Evolutionary conservation across 73 alveolate genomes (phyloP), one percentile per base, ranked within the genome.

Genomic region (Paramecium caudatum): DNA sequence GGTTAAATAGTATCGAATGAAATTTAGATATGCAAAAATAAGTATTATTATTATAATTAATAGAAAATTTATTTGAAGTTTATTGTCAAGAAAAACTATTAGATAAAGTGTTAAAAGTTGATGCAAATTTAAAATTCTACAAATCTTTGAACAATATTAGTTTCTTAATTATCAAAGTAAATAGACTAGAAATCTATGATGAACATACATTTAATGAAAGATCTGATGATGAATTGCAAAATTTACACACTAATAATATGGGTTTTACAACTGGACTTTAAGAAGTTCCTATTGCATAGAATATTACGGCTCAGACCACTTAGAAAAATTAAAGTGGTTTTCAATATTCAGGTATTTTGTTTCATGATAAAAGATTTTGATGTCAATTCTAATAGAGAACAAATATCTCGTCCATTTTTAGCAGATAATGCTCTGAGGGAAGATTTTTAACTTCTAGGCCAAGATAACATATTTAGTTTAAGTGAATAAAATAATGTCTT

Each of bases 181-280:
- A 55, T 55, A 37, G 80, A 8, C 30, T 55, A 23, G 80, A 55
- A 55, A 17, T 55, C n/a, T 55, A 55, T 55, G 80, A 55, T 55
- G 80, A 55, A 8, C 23, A 23, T 25, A 55, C 80, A 55, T 27
- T 27, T 55, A 55, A n/a, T 50, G 80, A 55, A 2, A 55, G 30
- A 55, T 23, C 23, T 2, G 80, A 55, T 0, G n/a, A 27, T 23
- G 36, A 23, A 55, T 55, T 55, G 4, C 0, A 5, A 9, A 55
- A 55, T n/a, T n/a, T n/a, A n/a, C n/a, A n/a, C n/a, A n/a, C n/a
- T n/a, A n/a, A n/a, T n/a, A n/a, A n/a, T n/a, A n/a, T n/a, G n/a
- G n/a, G n/a, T n/a, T n/a, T n/a, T n/a, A n/a, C n/a, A n/a, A n/a
- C n/a, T n/a, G n/a, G n/a, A n/a, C n/a, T n/a, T n/a, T n/a, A n/a